Conservation (phyloP, 2,329 filamentous ascomycete genomes). For the Xylaria sp. region DNA sequence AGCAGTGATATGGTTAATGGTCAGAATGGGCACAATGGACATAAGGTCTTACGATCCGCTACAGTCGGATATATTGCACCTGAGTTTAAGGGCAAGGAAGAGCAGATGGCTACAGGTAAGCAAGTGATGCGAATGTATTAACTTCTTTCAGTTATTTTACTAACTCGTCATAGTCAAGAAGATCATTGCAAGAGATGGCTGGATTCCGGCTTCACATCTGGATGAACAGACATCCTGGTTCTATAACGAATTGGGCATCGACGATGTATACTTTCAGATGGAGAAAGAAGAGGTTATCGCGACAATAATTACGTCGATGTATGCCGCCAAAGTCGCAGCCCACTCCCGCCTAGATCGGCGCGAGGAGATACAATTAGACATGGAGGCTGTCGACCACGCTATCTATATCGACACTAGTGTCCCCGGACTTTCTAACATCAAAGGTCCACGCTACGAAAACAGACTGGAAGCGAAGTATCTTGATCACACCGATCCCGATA, state of each 20-base stretch:
- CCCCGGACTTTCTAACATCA: slow-evolving; percentile 79
- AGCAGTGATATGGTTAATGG: slow-evolving; percentile 37
- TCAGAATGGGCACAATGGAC: slow-evolving; percentile 66
- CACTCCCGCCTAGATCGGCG: slow-evolving; percentile 93
- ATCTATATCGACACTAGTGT: slow-evolving; percentile 99
- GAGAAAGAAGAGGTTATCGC: slow-evolving; percentile 88
- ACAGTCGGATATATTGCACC: slow-evolving; percentile 95
- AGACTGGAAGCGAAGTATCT: slow-evolving; percentile 96
- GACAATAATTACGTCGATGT: slow-evolving; percentile 94
- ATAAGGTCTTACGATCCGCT: slow-evolving; percentile 84
- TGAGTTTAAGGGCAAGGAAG: slow-evolving; percentile 89
- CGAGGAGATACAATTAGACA: slow-evolving; percentile 93
- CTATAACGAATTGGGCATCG: slow-evolving; percentile 96
- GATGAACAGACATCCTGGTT: slow-evolving; percentile 94
- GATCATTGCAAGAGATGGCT: slow-evolving; percentile 79
- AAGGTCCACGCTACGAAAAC: slow-evolving; percentile 91
- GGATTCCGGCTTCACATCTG: slow-evolving; percentile 86
- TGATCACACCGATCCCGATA: slow-evolving; percentile 77
- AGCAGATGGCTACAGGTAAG: slow-evolving; percentile 86
- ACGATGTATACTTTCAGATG: slow-evolving; percentile 97
- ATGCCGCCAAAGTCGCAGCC: slow-evolving; percentile 95
- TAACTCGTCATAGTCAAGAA: slow-evolving; percentile 74
- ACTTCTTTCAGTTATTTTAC: slow-evolving; percentile 8
- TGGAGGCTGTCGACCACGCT: slow-evolving; percentile 93
- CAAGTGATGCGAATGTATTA: background rate